A percentile compares a stretch with the other conserved stretches of the same genome.
These are phyloP conservation scores for Aspergillus tamarii DNA, from an alignment of 2,329 filamentous ascomycete species.

Conservation along the genomic window DNA sequence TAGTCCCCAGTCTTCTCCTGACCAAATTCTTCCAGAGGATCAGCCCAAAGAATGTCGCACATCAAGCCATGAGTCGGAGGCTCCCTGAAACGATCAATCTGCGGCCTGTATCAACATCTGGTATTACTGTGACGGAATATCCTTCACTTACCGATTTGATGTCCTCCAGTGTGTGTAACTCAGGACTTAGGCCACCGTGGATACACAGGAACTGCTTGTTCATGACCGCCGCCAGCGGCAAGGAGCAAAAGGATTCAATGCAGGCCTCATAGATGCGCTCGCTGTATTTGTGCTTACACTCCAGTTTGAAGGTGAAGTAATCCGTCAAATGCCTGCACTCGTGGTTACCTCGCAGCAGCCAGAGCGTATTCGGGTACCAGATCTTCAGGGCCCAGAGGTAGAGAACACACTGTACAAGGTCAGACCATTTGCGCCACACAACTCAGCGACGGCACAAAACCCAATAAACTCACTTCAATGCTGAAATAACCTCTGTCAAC, in stretches of 20 bases:
- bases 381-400: conserved; percentile 99
- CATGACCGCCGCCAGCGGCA: conserved; percentile 95
- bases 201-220: conserved; percentile 99
- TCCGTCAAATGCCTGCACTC: conserved; percentile 98
- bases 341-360: conserved; percentile 96
- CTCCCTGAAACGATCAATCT: conserved; percentile 98
- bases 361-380: conserved; percentile 96
- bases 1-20: conserved; percentile 98
- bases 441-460: background rate
- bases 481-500: conserved; percentile 98
- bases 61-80: conserved; percentile 96
- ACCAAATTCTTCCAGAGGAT: conserved; percentile 96
- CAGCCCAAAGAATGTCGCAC: conserved; percentile 99
- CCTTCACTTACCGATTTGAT: conserved; percentile 72
- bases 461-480: conserved; percentile 68
- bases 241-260: conserved; percentile 95
- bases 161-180: conserved; percentile 94
- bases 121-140: background rate
- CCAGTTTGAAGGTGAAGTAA: conserved; percentile 99
- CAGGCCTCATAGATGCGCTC: conserved; percentile 95
- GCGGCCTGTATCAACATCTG: conserved; percentile 23
- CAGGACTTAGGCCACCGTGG: conserved; percentile 92
- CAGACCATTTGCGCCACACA: conserved; percentile 10
- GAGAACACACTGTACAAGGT: conserved; percentile 72
- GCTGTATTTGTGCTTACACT: conserved; percentile 99